Evolutionary conservation across 1,284 basidiomycete species (phyloP), one percentile per base, ranked within the genome.

Genomic region (Bondarzewia mesenterica): DNA sequence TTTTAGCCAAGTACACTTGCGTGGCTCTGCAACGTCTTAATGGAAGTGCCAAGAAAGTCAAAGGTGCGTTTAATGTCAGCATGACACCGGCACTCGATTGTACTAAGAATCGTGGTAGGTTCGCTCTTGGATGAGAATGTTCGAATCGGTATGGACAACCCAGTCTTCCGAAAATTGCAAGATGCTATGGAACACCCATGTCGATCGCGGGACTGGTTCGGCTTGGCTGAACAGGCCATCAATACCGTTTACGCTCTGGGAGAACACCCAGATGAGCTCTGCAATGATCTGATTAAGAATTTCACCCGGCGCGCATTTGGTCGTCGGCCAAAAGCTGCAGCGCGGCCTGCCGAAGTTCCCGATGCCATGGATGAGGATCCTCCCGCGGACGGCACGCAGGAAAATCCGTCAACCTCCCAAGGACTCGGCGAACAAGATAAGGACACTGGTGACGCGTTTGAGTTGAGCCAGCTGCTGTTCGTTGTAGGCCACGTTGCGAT

Each of bases 21-120:
- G 82, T 98, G 42, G 93, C 94, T 0, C 70, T 99, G 27, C 91
- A 95, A 58, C 80, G 95, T 0, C 73, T 99, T 15, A 90, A 91
- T 43, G 96, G 96, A 1, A 96, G 90, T 58, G 89, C 83, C 26
- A 99, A 98, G 73, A 99, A 98, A 65, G 82, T 99, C 57, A 99
- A 99, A 72, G 95, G 90, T 84, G 49, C 47, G 65, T 52, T 12
- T 44, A 14, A 44, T 25, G 5, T 12, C 3, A n/a, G 4, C 10
- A n/a, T n/a, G n/a, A n/a, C n/a, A n/a, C n/a, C n/a, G 29, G 5
- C 29, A 12, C 10, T 32, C 4, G 12, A 7, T 50, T 25, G n/a
- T 41, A 43, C 44, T 56, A 40, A 42, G 10, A 5, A 20, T 29
- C 27, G 40, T 46, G 22, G 18, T 16, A 88, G 90, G 92, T 2